Evolutionary conservation across 257 asterid genomes (phyloP), one percentile per base, ranked within the genome.

Genomic region (Paraleonurus japonicus): DNA sequence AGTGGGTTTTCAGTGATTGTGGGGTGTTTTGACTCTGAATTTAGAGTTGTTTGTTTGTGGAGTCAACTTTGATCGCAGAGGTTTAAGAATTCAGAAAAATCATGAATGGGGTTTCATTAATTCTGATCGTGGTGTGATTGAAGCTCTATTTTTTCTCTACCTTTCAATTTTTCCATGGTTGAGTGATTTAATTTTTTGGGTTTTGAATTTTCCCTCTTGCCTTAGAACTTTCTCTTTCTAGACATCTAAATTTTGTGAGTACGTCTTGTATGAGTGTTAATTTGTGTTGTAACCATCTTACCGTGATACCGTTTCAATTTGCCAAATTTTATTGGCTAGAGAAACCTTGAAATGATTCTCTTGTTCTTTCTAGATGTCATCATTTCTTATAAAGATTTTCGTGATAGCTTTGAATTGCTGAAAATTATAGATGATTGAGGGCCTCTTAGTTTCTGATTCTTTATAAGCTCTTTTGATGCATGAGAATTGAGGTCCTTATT

Each of bases 1-100:
- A 72, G 41, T 75, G 73, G 85, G 84, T 77, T 77, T 75, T 78
- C 55, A 53, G 39, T 55, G 73, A 41, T 55, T 70, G 24, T 53
- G 33, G 39, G 75, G 43, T 70, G 60, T 73, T 74, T 43, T 77
- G 85, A 76, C 77, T 75, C 71, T 76, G 71, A 58, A 64, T 65
- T 69, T 66, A 22, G 78, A 54, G 50, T 65, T 73, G 28, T 35
- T 64, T 43, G 66, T 67, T 80, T 20, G 45, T 62, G 67, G 43
- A 65, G 77, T 57, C 73, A 70, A 72, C 54, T 51, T 48, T 47
- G 30, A 57, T 76, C 65, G 53, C 15, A 37, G 48, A 78, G 74
- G 37, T 67, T 76, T 73, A 37, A 28, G 68, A 58, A 71, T 77
- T 65, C 5, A 23, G 81, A 33, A 57, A 1, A 71, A 77, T 75